Evolutionary conservation across 2,329 filamentous ascomycete species (phyloP).

Genomic region (Penicillium sp.): DNA sequence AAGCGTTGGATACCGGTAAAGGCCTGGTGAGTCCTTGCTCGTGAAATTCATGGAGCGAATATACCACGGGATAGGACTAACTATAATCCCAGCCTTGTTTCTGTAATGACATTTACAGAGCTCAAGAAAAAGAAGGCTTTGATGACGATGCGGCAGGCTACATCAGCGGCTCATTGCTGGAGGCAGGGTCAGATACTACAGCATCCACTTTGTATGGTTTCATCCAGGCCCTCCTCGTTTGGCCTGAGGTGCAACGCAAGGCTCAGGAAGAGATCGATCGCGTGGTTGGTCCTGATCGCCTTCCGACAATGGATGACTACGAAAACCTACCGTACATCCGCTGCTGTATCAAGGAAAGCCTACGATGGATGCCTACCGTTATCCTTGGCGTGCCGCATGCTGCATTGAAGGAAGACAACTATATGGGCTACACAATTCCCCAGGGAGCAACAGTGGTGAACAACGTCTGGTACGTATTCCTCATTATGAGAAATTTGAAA

Average conservation of each 20-base stretch:
- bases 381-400: conserved; percentile 52
- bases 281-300: conserved; percentile 30
- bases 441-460: conserved; percentile 48
- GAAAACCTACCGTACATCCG: conserved; percentile 34
- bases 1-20: conserved; percentile 4
- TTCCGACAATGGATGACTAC: conserved; percentile 35
- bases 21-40: no score
- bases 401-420: conserved; percentile 50
- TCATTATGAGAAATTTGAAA: no score
- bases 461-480: conserved; percentile 40
- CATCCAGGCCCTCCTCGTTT: conserved; percentile 51
- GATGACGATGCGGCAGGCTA: conserved; percentile 37
- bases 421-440: conserved; percentile 52
- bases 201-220: conserved; percentile 50
- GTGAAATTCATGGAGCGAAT: no score
- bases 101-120: conserved; percentile 22
- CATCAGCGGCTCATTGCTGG: conserved; percentile 32
- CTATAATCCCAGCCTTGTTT: neutral
- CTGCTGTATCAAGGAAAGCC: conserved; percentile 34
- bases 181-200: conserved; percentile 54
- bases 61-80: no score
- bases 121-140: conserved; percentile 33
- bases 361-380: conserved; percentile 44
- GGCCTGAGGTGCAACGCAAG: conserved; percentile 44
- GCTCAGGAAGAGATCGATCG: conserved; percentile 41